Evolutionary conservation across 441 rosid species (phyloP), one percentile per base, ranked within the genome.

Genomic region (Melastoma candidum): DNA sequence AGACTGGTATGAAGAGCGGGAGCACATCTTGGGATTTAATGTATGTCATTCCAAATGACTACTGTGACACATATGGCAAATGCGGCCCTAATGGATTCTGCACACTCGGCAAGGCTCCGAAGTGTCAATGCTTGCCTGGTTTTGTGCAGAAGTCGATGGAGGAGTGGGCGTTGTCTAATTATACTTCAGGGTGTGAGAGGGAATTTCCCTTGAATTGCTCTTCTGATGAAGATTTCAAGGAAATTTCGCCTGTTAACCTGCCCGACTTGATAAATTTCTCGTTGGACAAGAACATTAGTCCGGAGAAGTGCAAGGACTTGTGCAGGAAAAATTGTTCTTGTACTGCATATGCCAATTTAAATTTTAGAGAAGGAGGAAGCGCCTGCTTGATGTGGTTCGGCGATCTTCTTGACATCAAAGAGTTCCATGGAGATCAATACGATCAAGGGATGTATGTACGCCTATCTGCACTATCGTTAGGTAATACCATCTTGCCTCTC

Each of bases 381-480:
- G 63, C 56, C 8, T 60, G 63, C 63, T 44, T 60, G 1, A 46
- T 51, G 51, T 51, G 63, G 57, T 51, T 44, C 13, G 51, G 63
- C 4, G n/a, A 60, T 32, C 63, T 60, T 22, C 11, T 51, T 14
- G 57, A 60, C n/a, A 52, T 60, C 17, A 45, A 22, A n/a, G n/a
- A n/a, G n/a, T n/a, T n/a, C n/a, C n/a, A n/a, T n/a, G n/a, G n/a
- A n/a, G n/a, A n/a, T n/a, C 22, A 3, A 4, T n/a, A 45, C n/a
- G 11, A 7, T 11, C 57, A 60, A 27, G 11, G 29, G 24, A 46
- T 60, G 11, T 45, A 12, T 12, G 12, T 59, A 41, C 64, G 56
- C n/a, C 27, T 59, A 17, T 29, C 63, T n/a, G 44, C 14, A 49
- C n/a, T n/a, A n/a, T n/a, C n/a, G n/a, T n/a, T n/a, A n/a, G n/a